These are phyloP conservation scores for Rhamnella rubrinervis DNA, from an alignment of 331 rosid species.

Conservation along the genomic window DNA sequence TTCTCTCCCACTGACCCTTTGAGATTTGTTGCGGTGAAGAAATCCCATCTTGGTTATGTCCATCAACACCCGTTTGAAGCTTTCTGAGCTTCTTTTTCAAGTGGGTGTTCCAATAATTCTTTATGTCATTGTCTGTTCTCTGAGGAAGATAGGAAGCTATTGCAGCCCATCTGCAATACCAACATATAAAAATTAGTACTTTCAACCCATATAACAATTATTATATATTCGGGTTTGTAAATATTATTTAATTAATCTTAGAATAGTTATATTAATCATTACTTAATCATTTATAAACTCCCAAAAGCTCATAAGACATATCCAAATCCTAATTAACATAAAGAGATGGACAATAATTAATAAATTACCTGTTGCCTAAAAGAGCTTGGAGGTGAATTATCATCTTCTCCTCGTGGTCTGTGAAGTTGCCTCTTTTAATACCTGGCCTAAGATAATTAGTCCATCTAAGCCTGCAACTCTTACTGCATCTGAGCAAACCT, in stretches of 20 bases:
- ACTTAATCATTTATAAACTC: too few species aligned
- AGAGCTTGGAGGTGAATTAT: conserved; percentile 95
- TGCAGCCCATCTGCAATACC: conserved; percentile 84
- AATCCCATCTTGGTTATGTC: conserved; percentile 31
- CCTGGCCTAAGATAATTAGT: conserved; percentile 96
- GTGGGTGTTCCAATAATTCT: conserved; percentile 92
- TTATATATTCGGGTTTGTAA: conserved; percentile 14
- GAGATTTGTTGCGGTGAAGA: conserved; percentile 39
- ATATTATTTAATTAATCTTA: neutral
- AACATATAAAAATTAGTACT: neutral
- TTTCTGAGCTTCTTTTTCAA: conserved; percentile 68
- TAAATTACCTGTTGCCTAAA: conserved; percentile 71
- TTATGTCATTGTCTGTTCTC: conserved; percentile 87
- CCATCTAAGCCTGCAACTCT: conserved; percentile 97
- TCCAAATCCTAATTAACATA: neutral
- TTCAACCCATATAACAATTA: neutral
- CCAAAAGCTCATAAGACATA: neutral
- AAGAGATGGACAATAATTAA: neutral
- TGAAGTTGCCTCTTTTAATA: conserved; percentile 81
- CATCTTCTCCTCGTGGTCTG: conserved; percentile 82
- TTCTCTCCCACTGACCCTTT: conserved; percentile 94
- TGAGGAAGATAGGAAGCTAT: conserved; percentile 93
- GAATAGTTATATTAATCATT: too few species aligned
- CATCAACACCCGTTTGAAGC: conserved; percentile 33
- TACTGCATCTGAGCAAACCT: conserved; percentile 94